Conservation (phyloP, 1,284 basidiomycete species). For the Malassezia equina region DNA sequence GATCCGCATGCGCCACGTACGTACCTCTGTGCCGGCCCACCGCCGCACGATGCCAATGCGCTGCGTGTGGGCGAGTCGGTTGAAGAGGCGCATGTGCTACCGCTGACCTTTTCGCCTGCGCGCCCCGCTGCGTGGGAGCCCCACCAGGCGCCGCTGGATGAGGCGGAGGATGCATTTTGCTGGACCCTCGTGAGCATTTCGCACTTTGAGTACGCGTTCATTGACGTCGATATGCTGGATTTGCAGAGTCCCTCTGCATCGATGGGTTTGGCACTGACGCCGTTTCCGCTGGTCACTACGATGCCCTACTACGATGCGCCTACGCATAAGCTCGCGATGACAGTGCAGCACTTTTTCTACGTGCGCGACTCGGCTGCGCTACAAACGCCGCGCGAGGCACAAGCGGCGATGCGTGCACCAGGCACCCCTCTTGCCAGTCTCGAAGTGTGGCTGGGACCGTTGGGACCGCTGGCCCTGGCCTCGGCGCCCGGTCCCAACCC, state of each 20-base stretch:
- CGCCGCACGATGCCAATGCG: background rate
- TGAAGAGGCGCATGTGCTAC: slow-evolving; percentile 7
- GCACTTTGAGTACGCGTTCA: slow-evolving; percentile 87
- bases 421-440: slow-evolving; percentile 56
- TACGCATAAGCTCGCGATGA: slow-evolving; percentile 66
- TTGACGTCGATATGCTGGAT: slow-evolving; percentile 72
- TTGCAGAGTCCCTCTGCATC: slow-evolving; percentile 60
- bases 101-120: slow-evolving; percentile 4
- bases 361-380: slow-evolving; percentile 31
- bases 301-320: slow-evolving; percentile 64
- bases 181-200: slow-evolving; percentile 94
- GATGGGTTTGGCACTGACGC: slow-evolving; percentile 55
- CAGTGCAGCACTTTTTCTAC: slow-evolving; percentile 65
- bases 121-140: background rate
- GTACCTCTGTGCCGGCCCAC: slow-evolving; percentile 10
- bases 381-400: background rate
- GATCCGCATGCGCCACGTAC: slow-evolving; percentile 8
- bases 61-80: background rate
- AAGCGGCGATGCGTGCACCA: slow-evolving; percentile 28
- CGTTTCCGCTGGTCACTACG: slow-evolving; percentile 74
- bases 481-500: slow-evolving; percentile 5
- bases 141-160: slow-evolving; percentile 56
- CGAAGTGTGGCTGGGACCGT: slow-evolving; percentile 75
- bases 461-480: slow-evolving; percentile 61
- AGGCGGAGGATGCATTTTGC: slow-evolving; percentile 84